These are phyloP conservation scores for Amanita inopinata DNA, from an alignment of 768 basidiomycete genomes.

Conservation along the genomic window DNA sequence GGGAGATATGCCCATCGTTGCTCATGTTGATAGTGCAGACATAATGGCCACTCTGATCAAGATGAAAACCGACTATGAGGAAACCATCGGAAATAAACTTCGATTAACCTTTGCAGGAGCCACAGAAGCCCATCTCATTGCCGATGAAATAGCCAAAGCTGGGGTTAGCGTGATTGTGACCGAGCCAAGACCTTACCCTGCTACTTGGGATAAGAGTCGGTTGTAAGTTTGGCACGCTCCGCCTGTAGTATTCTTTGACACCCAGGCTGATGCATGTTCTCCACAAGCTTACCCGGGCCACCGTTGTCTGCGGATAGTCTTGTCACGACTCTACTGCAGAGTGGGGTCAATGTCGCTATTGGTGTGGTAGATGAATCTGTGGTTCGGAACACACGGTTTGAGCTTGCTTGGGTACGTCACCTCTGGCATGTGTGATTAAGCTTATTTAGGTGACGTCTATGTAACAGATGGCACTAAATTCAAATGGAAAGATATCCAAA, in stretches of 20 bases:
- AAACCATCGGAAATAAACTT: constrained; percentile 19
- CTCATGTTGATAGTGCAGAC: constrained; percentile 64
- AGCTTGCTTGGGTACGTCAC: constrained; percentile 41
- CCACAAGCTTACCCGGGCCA: constrained; percentile 51
- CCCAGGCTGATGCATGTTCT: not conserved
- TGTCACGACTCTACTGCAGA: constrained; percentile 40
- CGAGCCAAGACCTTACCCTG: constrained; percentile 52
- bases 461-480: constrained; percentile 20
- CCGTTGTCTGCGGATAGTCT: constrained; percentile 52
- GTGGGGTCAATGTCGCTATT: constrained; percentile 56
- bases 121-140: constrained; percentile 53
- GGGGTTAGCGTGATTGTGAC: constrained; percentile 65
- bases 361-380: constrained; percentile 51
- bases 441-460: constrained; percentile 11
- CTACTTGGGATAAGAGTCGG: constrained; percentile 53
- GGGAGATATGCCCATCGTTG: constrained; percentile 55
- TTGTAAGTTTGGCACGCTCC: constrained; percentile 36
- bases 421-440: constrained; percentile 9
- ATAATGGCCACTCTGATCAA: constrained; percentile 59
- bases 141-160: constrained; percentile 48
- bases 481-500: constrained; percentile 29
- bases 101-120: constrained; percentile 50
- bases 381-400: constrained; percentile 63
- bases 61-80: constrained; percentile 48
- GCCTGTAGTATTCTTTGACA: not conserved